Evolutionary conservation across 768 basidiomycete genomes (phyloP).

Genomic region (Termitomyces sp.): DNA sequence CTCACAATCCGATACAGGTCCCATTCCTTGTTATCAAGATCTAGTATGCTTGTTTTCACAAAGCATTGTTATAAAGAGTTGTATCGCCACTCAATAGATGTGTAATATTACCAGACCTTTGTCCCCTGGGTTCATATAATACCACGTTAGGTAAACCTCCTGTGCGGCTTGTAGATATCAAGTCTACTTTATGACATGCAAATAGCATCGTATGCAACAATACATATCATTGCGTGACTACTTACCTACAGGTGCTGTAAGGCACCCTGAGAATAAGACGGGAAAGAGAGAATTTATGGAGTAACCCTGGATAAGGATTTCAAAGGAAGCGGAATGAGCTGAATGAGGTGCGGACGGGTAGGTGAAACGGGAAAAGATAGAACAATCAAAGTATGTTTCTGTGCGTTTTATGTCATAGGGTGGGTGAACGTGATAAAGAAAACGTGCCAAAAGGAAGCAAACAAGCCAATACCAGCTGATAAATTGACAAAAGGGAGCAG

Average conservation of each 20-base stretch:
- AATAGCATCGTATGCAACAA: constrained; percentile 19
- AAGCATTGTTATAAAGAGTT: constrained; percentile 22
- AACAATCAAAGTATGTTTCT: constrained; percentile 42
- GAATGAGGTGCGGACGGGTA: constrained; percentile 9
- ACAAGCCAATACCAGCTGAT: constrained; percentile 31
- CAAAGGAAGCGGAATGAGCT: constrained; percentile 13
- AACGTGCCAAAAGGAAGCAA: constrained; percentile 25
- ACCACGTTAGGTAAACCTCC: not conserved
- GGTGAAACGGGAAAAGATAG: constrained; percentile 22
- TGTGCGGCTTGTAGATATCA: not conserved
- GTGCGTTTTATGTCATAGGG: constrained; percentile 34
- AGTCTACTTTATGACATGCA: constrained; percentile 15
- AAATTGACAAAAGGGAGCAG: constrained; percentile 13
- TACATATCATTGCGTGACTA: constrained; percentile 32
- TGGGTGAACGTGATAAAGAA: constrained; percentile 14
- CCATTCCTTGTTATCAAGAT: constrained; percentile 78
- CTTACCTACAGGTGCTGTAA: constrained; percentile 34
- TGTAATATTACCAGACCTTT: constrained; percentile 5
- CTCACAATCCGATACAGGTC: constrained; percentile 38
- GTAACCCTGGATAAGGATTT: constrained; percentile 15
- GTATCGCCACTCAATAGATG: constrained; percentile 25
- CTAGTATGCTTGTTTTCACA: constrained; percentile 17
- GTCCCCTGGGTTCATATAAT: not conserved
- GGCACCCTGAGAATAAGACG: constrained; percentile 9
- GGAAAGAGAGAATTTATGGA: constrained; percentile 15